Conservation (phyloP, 202 grass and related monocot genomes). For the Panicum hallii region DNA sequence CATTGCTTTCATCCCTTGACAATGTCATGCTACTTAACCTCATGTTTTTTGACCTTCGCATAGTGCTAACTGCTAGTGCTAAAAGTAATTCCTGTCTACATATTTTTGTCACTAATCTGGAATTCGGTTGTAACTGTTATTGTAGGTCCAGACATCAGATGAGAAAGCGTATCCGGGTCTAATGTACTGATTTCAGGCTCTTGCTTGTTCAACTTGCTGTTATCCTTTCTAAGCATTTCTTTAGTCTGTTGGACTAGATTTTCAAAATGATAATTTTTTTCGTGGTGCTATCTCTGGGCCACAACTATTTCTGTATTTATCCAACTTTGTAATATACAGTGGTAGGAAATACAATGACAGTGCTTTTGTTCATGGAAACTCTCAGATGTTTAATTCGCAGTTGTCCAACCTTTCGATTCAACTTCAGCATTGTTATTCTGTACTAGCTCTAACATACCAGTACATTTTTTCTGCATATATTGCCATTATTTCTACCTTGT, state of each 20-base stretch:
- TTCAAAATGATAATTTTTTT: neutral
- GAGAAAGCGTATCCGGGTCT: constrained; percentile 18
- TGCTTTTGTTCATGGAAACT: neutral
- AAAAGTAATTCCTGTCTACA: neutral
- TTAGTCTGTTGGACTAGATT: neutral
- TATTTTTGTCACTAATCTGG: constrained; percentile 12
- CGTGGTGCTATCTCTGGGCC: neutral
- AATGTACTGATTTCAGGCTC: constrained; percentile 14
- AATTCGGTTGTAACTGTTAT: constrained; percentile 33
- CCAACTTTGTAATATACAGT: neutral
- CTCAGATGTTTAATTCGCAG: neutral
- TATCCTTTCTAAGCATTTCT: neutral
- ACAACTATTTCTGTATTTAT: neutral
- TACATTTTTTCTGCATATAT: neutral
- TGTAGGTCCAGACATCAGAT: constrained; percentile 22
- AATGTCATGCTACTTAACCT: neutral
- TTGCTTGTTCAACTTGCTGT: neutral
- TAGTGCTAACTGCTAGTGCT: neutral
- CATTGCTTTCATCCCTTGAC: constrained; percentile 4
- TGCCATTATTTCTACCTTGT: neutral
- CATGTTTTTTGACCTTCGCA: constrained; percentile 12
- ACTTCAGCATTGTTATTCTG: neutral
- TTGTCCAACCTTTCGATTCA: neutral
- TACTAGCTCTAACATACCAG: neutral
- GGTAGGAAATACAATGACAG: neutral